These are phyloP conservation scores for Saccharomycopsis vini DNA, from an alignment of 805 yeast species.

Conservation along the genomic window DNA sequence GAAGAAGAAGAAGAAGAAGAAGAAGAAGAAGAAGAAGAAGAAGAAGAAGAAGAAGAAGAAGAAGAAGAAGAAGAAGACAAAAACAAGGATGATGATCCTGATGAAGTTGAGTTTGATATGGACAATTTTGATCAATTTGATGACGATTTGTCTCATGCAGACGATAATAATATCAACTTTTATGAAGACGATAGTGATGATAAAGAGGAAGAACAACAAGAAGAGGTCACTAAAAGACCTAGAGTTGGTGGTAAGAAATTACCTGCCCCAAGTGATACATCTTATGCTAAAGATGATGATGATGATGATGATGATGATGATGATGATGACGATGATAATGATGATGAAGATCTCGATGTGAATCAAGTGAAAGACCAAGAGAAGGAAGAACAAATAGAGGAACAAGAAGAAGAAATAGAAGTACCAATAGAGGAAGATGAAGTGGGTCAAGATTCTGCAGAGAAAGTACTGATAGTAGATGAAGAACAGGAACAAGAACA, in stretches of 20 bases:
- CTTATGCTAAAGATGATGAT: conserved; percentile 15
- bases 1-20: background rate
- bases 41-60: background rate
- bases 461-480: no score
- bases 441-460: no score
- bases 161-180: background rate
- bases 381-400: no score
- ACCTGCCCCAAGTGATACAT: background rate
- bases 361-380: conserved; percentile 20
- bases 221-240: background rate
- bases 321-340: conserved; percentile 24
- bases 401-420: conserved; percentile 23
- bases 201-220: background rate
- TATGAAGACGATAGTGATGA: background rate
- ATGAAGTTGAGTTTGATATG: conserved; percentile 16
- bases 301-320: conserved; percentile 22
- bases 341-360: conserved; percentile 22
- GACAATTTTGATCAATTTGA: conserved; percentile 19
- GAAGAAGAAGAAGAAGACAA: background rate
- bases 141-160: conserved; percentile 12
- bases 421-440: conserved; percentile 19
- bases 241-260: background rate
- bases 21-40: background rate
- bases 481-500: no score
- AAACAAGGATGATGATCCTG: background rate